Percentiles rank a stretch among this genome's conserved stretches.
phyloP scores from a whole-genome alignment of 768 basidiomycete genomes.

The Leccinum incarnatum region DNA sequence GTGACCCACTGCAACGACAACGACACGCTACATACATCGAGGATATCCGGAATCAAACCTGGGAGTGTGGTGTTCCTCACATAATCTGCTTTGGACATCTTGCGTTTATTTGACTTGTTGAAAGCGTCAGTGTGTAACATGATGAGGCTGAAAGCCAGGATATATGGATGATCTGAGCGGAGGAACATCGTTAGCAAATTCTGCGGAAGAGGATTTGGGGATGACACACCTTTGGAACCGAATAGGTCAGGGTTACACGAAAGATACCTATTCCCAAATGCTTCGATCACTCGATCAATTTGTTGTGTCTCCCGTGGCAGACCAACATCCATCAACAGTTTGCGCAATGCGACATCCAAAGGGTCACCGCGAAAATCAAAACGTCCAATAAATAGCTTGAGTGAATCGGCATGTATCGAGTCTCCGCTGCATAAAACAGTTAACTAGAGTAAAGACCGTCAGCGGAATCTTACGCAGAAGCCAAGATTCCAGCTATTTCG shows the following conservation, averaged over 20 bases:
- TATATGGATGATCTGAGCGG: constrained; percentile 82
- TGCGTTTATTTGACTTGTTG: constrained; percentile 95
- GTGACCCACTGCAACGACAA: neutral
- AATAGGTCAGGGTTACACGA: constrained; percentile 83
- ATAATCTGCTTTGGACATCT: constrained; percentile 96
- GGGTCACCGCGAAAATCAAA: constrained; percentile 82
- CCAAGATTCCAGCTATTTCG: constrained; percentile 78
- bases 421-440: constrained; percentile 53
- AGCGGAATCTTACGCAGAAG: constrained; percentile 61
- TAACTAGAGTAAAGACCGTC: constrained; percentile 4
- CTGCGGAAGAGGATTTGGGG: neutral
- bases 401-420: constrained; percentile 62
- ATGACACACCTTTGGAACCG: constrained; percentile 60
- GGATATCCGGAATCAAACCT: constrained; percentile 75
- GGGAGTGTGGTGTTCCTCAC: constrained; percentile 88
- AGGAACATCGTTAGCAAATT: neutral
- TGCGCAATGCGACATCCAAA: constrained; percentile 88
- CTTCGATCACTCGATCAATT: constrained; percentile 96
- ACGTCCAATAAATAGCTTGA: constrained; percentile 65
- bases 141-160: constrained; percentile 94
- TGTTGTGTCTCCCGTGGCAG: constrained; percentile 97
- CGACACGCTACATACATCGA: constrained; percentile 61
- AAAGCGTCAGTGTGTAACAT: constrained; percentile 99
- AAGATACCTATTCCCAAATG: constrained; percentile 83
- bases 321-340: constrained; percentile 85